phyloP scores from a whole-genome alignment of 345 rosid genomes.

The Eucalyptus regnans region DNA sequence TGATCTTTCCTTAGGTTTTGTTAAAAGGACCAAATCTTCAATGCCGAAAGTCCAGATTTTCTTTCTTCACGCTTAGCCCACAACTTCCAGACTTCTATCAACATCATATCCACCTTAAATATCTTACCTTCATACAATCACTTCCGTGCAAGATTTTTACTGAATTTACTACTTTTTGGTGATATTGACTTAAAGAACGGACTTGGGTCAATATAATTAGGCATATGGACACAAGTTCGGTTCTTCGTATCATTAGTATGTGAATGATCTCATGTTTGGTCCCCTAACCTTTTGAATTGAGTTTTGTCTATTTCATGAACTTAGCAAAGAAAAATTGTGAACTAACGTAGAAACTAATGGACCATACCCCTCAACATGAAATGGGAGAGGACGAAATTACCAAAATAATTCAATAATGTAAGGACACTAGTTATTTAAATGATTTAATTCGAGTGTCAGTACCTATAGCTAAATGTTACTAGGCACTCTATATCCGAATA shows the following conservation, averaged over 20 bases:
- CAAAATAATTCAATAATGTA: background rate
- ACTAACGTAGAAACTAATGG: background rate
- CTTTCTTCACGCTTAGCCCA: background rate
- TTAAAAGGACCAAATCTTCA: background rate
- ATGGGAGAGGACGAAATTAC: background rate
- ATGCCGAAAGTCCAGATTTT: background rate
- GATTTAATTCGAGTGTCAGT: fast-evolving
- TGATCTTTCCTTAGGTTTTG: background rate
- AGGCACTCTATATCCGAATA: background rate
- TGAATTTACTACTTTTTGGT: background rate
- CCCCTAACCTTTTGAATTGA: background rate
- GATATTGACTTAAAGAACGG: too few species aligned
- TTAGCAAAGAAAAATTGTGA: background rate
- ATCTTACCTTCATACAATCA: background rate
- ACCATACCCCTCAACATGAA: background rate
- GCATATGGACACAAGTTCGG: too few species aligned
- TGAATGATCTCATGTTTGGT: background rate
- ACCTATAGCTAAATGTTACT: background rate
- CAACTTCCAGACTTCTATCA: background rate
- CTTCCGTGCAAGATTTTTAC: background rate
- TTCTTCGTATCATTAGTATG: background rate
- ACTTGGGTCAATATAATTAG: too few species aligned
- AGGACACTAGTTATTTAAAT: background rate
- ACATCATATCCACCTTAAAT: background rate
- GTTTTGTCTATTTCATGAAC: background rate